Evolutionary conservation across 2,329 filamentous ascomycete genomes (phyloP), one percentile per base, ranked within the genome.

Genomic region (Pseudofabraea citricarpa): DNA sequence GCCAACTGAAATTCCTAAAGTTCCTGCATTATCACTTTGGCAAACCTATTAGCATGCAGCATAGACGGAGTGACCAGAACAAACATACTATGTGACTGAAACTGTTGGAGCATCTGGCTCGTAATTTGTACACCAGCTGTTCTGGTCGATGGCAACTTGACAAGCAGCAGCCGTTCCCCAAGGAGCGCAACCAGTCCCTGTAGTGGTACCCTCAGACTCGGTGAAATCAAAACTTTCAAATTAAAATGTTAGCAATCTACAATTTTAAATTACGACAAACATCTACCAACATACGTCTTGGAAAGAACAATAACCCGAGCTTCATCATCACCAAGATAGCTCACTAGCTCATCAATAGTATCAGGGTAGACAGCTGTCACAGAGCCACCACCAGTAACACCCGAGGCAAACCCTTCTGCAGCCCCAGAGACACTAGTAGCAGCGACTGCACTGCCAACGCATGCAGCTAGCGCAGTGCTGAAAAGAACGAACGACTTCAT

Each of bases 231-330:
- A 41, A 72, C 76, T 57, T 72, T 75, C 49, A 61, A 61, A 15
- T 78, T 77, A 27, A 81, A 50, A 65, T 77, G 66, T 65, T 81
- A 75, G 59, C 83, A 80, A 49, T 77, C 73, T 76, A 8, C 68
- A 70, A 27, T 67, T 69, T 2, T 20, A 19, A 18, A 5, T 7
- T 15, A 24, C 65, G 71, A 66, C 77, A 81, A 64, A 78, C 71
- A 55, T 74, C n/a, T 9, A 29, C 26, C n/a, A 32, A 73, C n/a
- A 51, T 31, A 45, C 32, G 67, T 69, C 56, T 77, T 74, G 57
- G 71, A 69, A 21, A 83, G 65, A 43, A 83, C 68, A 53, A 84
- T 82, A 47, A 75, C 72, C 19, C 77, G 72, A 10, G 79, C 54
- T 16, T 65, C 58, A 43, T 61, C 63, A 58, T 81, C 76, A 9